phyloP scores from a whole-genome alignment of 306 rosid species.

The Gastrolobium villosum region DNA sequence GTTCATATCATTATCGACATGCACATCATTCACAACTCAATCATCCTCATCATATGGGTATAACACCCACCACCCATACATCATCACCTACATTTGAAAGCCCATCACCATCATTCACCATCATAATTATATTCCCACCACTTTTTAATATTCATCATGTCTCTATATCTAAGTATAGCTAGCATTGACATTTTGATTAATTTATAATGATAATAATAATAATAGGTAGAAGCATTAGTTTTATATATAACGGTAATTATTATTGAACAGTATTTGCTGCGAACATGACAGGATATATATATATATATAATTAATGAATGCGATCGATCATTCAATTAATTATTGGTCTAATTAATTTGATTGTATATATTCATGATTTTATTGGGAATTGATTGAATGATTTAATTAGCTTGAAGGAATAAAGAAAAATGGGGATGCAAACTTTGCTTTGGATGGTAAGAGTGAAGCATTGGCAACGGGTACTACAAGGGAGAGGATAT shows the following conservation, averaged over 20 bases:
- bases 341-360: constrained; percentile 18
- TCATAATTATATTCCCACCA: constrained; percentile 53
- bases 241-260: not conserved
- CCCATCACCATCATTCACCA: constrained; percentile 48
- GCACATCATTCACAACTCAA: constrained; percentile 56
- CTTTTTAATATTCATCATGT: constrained; percentile 50
- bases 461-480: constrained; percentile 46
- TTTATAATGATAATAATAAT: not conserved
- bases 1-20: constrained; percentile 56
- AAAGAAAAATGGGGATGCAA: constrained; percentile 85
- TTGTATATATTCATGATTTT: constrained; percentile 10
- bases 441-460: constrained; percentile 67
- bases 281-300: constrained; percentile 38
- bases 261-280: constrained; percentile 6
- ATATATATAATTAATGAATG: not conserved
- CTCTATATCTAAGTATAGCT: not conserved
- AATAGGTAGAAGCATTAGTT: not conserved
- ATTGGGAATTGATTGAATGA: constrained; percentile 9
- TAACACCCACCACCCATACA: constrained; percentile 73
- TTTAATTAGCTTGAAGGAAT: constrained; percentile 76
- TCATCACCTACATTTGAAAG: constrained; percentile 68
- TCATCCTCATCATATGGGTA: constrained; percentile 52
- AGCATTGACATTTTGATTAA: constrained; percentile 41
- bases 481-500: constrained; percentile 52
- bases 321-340: not conserved